A percentile compares a stretch with the other conserved stretches of the same genome.
Evolutionary conservation across 192 early-diverging fungal genomes (phyloP).

Genomic region (Backusella westeae): DNA sequence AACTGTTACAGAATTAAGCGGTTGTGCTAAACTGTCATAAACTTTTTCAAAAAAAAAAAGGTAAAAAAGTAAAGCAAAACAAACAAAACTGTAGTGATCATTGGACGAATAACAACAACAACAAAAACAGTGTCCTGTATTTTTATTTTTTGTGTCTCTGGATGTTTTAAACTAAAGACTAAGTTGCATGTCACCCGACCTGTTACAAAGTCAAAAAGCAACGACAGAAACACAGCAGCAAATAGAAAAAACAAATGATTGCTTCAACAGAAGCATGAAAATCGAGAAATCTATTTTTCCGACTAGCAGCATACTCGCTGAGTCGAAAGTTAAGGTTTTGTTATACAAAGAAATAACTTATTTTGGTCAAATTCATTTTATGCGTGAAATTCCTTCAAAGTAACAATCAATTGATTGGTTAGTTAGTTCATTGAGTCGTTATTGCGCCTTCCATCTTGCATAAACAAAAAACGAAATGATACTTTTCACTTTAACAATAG

Average conservation of each 20-base stretch:
- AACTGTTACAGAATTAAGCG: neutral
- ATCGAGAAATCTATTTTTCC: conserved; percentile 1
- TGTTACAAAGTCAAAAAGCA: neutral
- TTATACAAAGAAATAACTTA: neutral
- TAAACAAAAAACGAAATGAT: neutral
- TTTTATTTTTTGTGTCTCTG: neutral
- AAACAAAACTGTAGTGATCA: conserved; percentile 5
- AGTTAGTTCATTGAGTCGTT: neutral
- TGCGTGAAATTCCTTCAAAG: neutral
- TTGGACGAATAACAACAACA: neutral
- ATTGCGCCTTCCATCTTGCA: neutral
- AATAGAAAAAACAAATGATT: neutral
- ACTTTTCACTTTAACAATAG: neutral
- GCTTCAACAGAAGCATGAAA: neutral
- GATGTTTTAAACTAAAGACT: neutral
- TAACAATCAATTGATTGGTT: neutral
- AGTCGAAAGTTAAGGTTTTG: neutral
- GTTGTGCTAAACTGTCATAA: conserved; percentile 6
- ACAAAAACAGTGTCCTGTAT: neutral
- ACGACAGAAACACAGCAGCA: neutral
- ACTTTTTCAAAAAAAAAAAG: neutral
- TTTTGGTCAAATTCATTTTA: conserved; percentile 1
- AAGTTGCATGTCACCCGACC: neutral
- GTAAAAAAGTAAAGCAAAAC: neutral
- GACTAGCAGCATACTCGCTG: neutral